phyloP scores from a whole-genome alignment of 192 early-diverging fungal species.

The Gonapodya prolifera region DNA sequence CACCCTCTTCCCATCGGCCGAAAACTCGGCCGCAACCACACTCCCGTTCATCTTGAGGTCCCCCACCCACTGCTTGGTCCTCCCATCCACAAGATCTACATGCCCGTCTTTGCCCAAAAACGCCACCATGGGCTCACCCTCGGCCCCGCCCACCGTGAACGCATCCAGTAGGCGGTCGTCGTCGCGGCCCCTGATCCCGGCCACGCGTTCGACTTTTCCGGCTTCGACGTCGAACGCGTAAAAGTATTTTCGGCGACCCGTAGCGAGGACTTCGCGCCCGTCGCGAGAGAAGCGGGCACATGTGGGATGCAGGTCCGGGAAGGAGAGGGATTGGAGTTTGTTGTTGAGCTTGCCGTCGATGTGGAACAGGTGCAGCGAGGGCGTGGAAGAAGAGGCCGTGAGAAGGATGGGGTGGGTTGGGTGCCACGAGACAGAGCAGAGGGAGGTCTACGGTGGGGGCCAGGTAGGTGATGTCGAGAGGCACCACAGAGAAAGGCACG shows the following conservation, averaged over 20 bases:
- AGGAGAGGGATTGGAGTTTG: conserved; percentile 76
- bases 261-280: conserved; percentile 60
- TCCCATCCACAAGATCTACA: conserved; percentile 60
- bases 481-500: background rate
- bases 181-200: conserved; percentile 49
- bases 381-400: conserved; percentile 49
- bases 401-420: conserved; percentile 77
- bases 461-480: background rate
- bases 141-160: background rate
- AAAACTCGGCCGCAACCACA: conserved; percentile 59
- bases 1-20: conserved; percentile 60
- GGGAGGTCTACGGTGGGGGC: conserved; percentile 27
- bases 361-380: conserved; percentile 15
- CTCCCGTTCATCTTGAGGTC: conserved; percentile 86
- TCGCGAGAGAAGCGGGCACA: conserved; percentile 59
- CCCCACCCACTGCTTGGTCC: conserved; percentile 78
- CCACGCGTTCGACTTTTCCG: conserved; percentile 52
- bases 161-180: background rate
- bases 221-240: conserved; percentile 76
- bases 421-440: conserved; percentile 72
- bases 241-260: conserved; percentile 67
- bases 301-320: conserved; percentile 79
- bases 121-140: conserved; percentile 27
- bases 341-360: conserved; percentile 88
- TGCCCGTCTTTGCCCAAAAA: conserved; percentile 70